These are phyloP conservation scores for Rhodotorula sp. DNA, from an alignment of 1,284 basidiomycete genomes.

Conservation along the genomic window DNA sequence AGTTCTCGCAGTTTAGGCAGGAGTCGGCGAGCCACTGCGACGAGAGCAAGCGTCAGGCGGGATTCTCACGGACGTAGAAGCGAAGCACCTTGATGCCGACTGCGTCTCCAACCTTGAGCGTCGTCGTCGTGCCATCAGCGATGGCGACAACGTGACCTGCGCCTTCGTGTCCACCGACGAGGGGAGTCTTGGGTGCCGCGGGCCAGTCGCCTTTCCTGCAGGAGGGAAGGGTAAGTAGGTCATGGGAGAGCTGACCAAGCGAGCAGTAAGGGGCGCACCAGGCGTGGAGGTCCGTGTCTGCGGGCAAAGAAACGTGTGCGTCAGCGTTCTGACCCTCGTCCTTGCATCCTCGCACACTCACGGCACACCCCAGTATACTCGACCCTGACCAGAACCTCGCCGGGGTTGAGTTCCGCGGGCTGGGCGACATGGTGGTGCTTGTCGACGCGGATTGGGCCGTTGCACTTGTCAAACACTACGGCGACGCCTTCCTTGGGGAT, in stretches of 20 bases:
- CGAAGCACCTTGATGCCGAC: conserved; percentile 70
- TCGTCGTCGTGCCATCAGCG: conserved; percentile 60
- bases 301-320: background rate
- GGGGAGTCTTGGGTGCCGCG: conserved; percentile 59
- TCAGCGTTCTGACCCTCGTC: too few relatives aligned
- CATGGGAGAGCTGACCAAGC: too few relatives aligned
- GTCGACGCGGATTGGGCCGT: conserved; percentile 44
- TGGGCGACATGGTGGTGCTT: conserved; percentile 57
- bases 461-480: conserved; percentile 18
- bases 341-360: background rate
- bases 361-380: conserved; percentile 24
- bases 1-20: conserved; percentile 69
- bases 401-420: conserved; percentile 66
- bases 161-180: conserved; percentile 53
- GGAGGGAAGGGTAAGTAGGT: background rate
- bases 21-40: conserved; percentile 65
- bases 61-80: too few relatives aligned
- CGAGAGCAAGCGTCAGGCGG: background rate
- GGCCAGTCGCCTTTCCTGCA: conserved; percentile 21
- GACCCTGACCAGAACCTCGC: conserved; percentile 78
- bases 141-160: conserved; percentile 68
- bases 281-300: conserved; percentile 13
- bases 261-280: background rate
- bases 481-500: conserved; percentile 16
- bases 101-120: conserved; percentile 66